A percentile compares a stretch with the other conserved stretches of the same genome.
These are phyloP conservation scores for Senna tora DNA, from an alignment of 306 rosid genomes.

Conservation along the genomic window DNA sequence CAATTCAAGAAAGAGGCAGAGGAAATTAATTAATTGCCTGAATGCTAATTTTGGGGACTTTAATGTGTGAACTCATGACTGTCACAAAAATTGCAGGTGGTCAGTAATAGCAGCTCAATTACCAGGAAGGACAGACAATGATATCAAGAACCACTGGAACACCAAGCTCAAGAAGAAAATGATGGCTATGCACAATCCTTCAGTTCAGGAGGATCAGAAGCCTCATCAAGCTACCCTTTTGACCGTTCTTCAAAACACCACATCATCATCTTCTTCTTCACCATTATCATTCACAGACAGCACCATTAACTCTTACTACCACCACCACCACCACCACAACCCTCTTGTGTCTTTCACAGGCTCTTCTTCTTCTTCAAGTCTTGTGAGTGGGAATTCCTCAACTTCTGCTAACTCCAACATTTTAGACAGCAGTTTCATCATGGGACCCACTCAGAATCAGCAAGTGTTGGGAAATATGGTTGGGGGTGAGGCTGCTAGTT, in stretches of 20 bases:
- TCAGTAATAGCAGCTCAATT: constrained; percentile 71
- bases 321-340: constrained; percentile 1
- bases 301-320: constrained; percentile 28
- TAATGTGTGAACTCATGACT: neutral
- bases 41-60: too few species aligned
- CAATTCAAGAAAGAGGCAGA: neutral
- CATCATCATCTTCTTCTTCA: constrained; percentile 37
- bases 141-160: constrained; percentile 76
- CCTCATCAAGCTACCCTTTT: constrained; percentile 34
- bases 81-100: constrained; percentile 52
- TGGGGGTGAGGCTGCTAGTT: constrained; percentile 51
- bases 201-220: constrained; percentile 33
- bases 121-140: constrained; percentile 73
- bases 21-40: neutral
- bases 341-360: constrained; percentile 29
- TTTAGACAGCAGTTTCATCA: constrained; percentile 37
- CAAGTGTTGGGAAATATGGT: constrained; percentile 32
- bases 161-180: constrained; percentile 71
- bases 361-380: constrained; percentile 40
- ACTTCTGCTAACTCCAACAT: constrained; percentile 19
- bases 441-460: constrained; percentile 27
- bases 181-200: constrained; percentile 30
- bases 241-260: constrained; percentile 40
- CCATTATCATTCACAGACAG: constrained; percentile 35
- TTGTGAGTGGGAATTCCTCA: constrained; percentile 29